Percentiles rank a stretch among this genome's conserved stretches.
phyloP scores from a whole-genome alignment of 139 green algal species.

The Coelastrella sp. region DNA sequence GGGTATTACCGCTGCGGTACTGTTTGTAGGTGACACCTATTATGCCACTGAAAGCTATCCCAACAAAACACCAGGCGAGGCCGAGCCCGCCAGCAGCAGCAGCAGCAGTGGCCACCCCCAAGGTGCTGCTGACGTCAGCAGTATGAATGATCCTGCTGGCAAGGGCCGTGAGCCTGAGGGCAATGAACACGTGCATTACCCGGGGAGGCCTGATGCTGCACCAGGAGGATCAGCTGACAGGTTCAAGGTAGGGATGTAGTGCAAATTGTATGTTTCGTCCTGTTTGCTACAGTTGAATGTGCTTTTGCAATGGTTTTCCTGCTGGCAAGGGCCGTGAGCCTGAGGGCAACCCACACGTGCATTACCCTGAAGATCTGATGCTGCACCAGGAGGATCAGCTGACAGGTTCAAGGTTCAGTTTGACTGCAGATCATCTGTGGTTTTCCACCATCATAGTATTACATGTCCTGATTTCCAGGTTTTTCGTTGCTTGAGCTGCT shows the following conservation, averaged over 20 bases:
- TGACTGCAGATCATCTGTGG: background rate
- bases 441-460: background rate
- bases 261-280: background rate
- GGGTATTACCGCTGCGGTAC: background rate
- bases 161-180: background rate
- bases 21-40: constrained; percentile 3
- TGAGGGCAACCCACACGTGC: no score
- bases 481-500: no score
- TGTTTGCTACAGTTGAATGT: no score
- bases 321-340: no score
- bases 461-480: no score
- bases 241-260: background rate
- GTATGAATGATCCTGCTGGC: constrained; percentile 6
- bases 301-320: no score
- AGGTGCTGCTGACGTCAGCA: constrained; percentile 14
- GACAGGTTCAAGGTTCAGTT: background rate
- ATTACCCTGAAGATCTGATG: no score
- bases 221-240: background rate
- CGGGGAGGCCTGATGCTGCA: background rate
- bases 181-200: constrained; percentile 24
- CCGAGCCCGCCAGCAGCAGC: background rate
- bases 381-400: background rate
- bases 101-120: background rate
- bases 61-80: constrained; percentile 11
- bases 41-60: constrained; percentile 8